Percentiles rank a stretch among this genome's conserved stretches.
These are phyloP conservation scores for Buddleja alternifolia DNA, from an alignment of 257 asterid genomes.

Conservation along the genomic window DNA sequence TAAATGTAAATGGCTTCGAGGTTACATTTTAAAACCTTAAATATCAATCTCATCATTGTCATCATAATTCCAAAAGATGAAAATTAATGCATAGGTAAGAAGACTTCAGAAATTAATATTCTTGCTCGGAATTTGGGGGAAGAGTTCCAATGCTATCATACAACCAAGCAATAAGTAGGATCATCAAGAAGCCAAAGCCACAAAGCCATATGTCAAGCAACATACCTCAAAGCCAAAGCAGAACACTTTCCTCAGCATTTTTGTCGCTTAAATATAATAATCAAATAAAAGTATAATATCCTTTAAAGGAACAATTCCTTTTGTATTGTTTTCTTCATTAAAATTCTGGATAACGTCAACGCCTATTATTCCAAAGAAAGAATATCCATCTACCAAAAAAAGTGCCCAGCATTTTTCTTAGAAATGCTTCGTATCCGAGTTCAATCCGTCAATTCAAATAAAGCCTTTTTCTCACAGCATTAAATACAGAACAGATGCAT, in stretches of 20 bases:
- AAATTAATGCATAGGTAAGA: background rate
- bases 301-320: background rate
- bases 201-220: background rate
- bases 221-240: background rate
- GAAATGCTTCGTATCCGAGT: constrained; percentile 10
- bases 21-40: constrained; percentile 12
- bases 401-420: background rate
- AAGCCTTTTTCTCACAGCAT: constrained; percentile 1
- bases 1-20: constrained; percentile 4
- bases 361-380: background rate
- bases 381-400: background rate
- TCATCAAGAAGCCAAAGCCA: constrained; percentile 3
- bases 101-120: background rate
- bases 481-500: constrained; percentile 7
- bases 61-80: background rate
- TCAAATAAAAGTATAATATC: background rate
- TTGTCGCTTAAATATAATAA: background rate
- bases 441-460: constrained; percentile 7
- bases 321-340: background rate
- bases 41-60: constrained; percentile 8
- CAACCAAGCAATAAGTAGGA: background rate
- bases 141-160: background rate
- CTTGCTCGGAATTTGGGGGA: background rate
- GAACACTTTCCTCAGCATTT: background rate
- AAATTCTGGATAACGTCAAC: background rate